Evolutionary conservation across 352 stramenopile species (phyloP), one percentile per base, ranked within the genome.

Genomic region (Peronospora belbahrii): DNA sequence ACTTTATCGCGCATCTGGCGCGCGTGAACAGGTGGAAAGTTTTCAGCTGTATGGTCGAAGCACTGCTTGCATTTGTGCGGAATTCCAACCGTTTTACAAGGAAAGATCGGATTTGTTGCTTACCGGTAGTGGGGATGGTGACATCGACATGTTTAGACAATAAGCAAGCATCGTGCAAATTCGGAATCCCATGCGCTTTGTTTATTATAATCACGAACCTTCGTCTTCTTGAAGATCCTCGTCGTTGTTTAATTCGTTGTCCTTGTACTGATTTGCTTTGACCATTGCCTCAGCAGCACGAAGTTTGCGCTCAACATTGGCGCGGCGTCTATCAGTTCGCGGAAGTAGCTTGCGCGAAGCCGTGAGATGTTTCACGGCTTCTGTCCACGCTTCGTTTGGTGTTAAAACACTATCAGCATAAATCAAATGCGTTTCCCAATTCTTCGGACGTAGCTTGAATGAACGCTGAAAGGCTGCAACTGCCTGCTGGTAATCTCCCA

Each of bases 391-490:
- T n/a, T 77, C 68, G 46, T 88, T 88, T 19, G 80, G 80, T 32
- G 64, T 58, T 28, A 91, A 42, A 31, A 91, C 74, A 48, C 58
- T 77, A 47, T 91, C 79, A 24, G 80, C 77, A 52, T 90, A 88
- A 44, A 91, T 87, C 56, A 88, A 51, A 55, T 94, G 79, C 30
- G 82, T 91, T 59, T 89, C 75, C 54, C 68, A 85, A 59, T 91
- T 94, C 56, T 82, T 86, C 13, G 73, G 65, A 41, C 64, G 45
- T 10, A 89, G 59, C 49, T 86, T 83, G 51, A 94, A 91, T 36
- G 82, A 89, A 5, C 74, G 68, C 49, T 88, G 66, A 56, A 91
- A 94, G 10, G 82, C 78, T 14, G 60, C 65, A n/a, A 89, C 77
- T 2, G 79, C 72, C 42, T 88, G 76, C 17, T 91, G 63, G 23